A percentile compares a stretch with the other conserved stretches of the same genome.
Evolutionary conservation across 495 filamentous ascomycete species (phyloP).

Genomic region (Neurospora sp.): DNA sequence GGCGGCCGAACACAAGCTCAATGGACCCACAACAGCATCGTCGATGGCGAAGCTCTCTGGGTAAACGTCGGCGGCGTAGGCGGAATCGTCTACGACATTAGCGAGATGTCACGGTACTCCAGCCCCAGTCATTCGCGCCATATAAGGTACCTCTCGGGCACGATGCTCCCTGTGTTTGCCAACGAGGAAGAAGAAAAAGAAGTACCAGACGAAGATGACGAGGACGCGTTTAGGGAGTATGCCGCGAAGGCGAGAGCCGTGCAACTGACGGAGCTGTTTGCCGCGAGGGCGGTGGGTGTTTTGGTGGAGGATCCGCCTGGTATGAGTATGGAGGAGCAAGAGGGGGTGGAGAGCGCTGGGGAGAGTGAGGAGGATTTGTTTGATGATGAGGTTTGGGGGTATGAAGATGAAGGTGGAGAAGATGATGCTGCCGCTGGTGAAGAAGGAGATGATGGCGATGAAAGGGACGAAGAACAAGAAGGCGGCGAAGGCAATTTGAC

Average conservation of each 20-base stretch:
- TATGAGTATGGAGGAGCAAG: background rate
- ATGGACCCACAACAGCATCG: background rate
- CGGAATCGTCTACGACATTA: background rate
- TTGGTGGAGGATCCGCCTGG: background rate
- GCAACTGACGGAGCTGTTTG: background rate
- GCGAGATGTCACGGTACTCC: background rate
- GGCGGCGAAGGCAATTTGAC: background rate
- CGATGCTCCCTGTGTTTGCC: background rate
- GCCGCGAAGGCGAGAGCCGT: background rate
- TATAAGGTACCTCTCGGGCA: background rate
- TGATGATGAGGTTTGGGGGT: background rate
- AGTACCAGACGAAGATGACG: background rate
- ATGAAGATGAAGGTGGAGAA: background rate
- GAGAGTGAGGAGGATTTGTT: background rate
- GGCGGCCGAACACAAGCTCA: background rate
- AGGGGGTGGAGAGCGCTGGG: background rate
- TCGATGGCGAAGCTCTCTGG: background rate
- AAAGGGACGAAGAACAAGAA: background rate
- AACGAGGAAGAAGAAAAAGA: background rate
- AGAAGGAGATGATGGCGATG: background rate
- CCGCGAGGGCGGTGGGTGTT: background rate
- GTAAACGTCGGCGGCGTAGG: background rate
- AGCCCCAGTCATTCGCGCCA: accelerated
- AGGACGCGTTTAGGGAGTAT: background rate
- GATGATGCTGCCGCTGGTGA: background rate